phyloP scores from a whole-genome alignment of 352 stramenopile species.

The Peronospora farinosa region DNA sequence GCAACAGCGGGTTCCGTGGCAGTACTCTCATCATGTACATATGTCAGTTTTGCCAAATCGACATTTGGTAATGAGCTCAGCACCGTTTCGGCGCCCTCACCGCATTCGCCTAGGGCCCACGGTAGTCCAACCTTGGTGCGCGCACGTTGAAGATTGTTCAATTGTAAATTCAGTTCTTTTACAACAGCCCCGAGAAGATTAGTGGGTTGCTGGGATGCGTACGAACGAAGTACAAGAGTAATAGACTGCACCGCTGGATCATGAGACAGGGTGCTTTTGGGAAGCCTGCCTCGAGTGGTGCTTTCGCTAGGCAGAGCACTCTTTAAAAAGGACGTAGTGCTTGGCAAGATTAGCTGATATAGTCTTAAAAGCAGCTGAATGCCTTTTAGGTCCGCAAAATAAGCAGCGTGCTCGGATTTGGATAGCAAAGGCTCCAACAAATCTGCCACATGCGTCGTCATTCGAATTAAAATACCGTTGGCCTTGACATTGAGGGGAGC shows the following conservation, averaged over 20 bases:
- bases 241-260: slow-evolving; percentile 87
- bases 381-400: slow-evolving; percentile 89
- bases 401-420: slow-evolving; percentile 88
- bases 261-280: slow-evolving; percentile 44
- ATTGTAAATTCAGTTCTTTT: slow-evolving; percentile 47
- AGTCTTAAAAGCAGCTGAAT: slow-evolving; percentile 86
- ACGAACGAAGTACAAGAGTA: slow-evolving; percentile 82
- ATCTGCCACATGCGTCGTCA: slow-evolving; percentile 84
- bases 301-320: slow-evolving; percentile 32
- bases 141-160: slow-evolving; percentile 40
- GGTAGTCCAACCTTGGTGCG: slow-evolving; percentile 37
- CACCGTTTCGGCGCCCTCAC: slow-evolving; percentile 49
- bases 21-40: slow-evolving; percentile 13
- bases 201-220: slow-evolving; percentile 83
- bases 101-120: slow-evolving; percentile 40
- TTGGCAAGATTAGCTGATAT: slow-evolving; percentile 85
- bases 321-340: slow-evolving; percentile 71
- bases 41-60: slow-evolving; percentile 43
- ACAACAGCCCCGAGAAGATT: slow-evolving; percentile 67
- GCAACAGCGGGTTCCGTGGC: slow-evolving; percentile 12
- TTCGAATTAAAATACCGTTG: slow-evolving; percentile 46
- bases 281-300: slow-evolving; percentile 2
- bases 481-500: slow-evolving; percentile 12
- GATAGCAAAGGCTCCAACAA: slow-evolving; percentile 92
- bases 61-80: slow-evolving; percentile 57